phyloP scores from a whole-genome alignment of 306 rosid species.

The Vachellia pachyceras region DNA sequence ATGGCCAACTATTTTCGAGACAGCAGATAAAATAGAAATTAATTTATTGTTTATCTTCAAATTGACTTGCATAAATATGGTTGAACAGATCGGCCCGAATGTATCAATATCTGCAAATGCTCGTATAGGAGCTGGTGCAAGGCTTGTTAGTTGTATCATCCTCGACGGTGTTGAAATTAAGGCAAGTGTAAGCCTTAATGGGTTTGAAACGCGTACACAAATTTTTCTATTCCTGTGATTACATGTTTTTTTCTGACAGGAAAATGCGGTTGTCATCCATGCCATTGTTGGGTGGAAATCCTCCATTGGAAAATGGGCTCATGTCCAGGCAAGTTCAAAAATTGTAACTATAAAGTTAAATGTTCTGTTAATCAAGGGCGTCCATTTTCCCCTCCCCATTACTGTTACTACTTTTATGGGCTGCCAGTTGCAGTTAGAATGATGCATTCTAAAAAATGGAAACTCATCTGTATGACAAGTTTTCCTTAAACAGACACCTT shows the following conservation, averaged over 20 bases:
- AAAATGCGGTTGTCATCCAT: conserved; percentile 82
- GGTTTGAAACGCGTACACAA: conserved; percentile 6
- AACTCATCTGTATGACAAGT: conserved; percentile 22
- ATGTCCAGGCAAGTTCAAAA: conserved; percentile 77
- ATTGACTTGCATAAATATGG: conserved; percentile 31
- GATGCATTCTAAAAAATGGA: conserved; percentile 16
- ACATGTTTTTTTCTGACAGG: conserved; percentile 57
- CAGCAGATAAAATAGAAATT: neutral
- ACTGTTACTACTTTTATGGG: conserved; percentile 8
- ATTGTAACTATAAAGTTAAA: conserved; percentile 2
- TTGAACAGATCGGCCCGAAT: conserved; percentile 86
- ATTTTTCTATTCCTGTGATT: conserved; percentile 14
- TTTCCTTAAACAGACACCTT: conserved; percentile 1
- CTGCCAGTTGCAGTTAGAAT: conserved; percentile 21
- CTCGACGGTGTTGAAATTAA: conserved; percentile 91
- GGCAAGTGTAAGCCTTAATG: conserved; percentile 48
- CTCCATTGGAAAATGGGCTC: conserved; percentile 87
- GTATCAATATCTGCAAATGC: conserved; percentile 99
- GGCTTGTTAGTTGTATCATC: conserved; percentile 87
- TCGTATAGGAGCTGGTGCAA: conserved; percentile 90
- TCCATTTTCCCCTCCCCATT: conserved; percentile 10
- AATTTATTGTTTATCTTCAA: conserved; percentile 21
- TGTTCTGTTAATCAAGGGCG: conserved; percentile 12
- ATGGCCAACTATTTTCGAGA: neutral
- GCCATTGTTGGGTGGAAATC: conserved; percentile 99